Evolutionary conservation across 2,329 filamentous ascomycete species (phyloP), one percentile per base, ranked within the genome.

Genomic region (Pseudocercospora eumusae): DNA sequence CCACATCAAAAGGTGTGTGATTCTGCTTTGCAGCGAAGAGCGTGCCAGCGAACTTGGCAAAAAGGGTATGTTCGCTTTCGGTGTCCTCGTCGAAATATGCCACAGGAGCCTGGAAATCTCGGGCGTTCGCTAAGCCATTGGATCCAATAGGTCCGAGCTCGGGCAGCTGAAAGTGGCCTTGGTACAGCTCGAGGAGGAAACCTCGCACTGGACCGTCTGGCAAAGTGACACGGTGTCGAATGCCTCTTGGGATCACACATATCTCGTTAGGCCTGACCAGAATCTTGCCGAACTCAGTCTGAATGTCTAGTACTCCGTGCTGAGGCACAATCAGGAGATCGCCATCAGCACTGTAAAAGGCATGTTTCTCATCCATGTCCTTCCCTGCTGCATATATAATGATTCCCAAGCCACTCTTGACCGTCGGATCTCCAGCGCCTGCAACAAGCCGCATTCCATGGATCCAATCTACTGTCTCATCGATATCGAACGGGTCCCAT

Each of bases 321-420:
- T 90, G 87, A 0, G 83, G 85, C 2, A 89, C 80, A 52, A 90
- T 86, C 57, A 89, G 76, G 63, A 87, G 83, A 71, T 90, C 87
- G 15, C 88, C 88, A 63, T 90, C 88, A 0, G 91, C 88, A 3
- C 89, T 93, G 81, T 93, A 96, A 75, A 93, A 96, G 0, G 91
- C 91, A 55, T 88, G 82, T 42, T 84, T 84, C n/a, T 82, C 78
- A 54, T 82, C 81, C 92, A 96, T 96, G 72, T 88, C 86, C 74
- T 85, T 88, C 20, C 90, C 90, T 0, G 89, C 90, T 0, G 89
- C 88, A 72, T 91, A 96, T 60, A 95, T 85, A 75, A 90, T 88
- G 63, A 95, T 92, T 21, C 90, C 92, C 45, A 96, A 70, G 0
- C 92, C 92, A 18, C 84, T 81, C 77, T 96, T 96, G 75, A 89